Conservation (phyloP, 805 yeast species). For the Saccharomycopsis capsularis region DNA sequence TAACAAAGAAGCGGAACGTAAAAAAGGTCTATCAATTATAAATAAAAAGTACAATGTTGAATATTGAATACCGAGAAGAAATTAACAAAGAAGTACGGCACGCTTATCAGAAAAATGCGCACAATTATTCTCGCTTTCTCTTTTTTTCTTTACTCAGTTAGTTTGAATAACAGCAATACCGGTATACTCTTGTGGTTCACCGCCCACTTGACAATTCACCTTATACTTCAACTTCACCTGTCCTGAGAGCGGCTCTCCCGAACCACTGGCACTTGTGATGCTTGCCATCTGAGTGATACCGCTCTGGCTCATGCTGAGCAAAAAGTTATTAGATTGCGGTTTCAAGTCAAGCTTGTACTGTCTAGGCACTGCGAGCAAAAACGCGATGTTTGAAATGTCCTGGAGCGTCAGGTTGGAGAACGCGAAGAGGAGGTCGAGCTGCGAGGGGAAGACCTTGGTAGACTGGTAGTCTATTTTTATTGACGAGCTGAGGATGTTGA, state of each 20-base stretch:
- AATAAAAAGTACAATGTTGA: too few relatives aligned
- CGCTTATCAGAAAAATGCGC: too few relatives aligned
- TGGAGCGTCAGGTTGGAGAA: slow-evolving; percentile 42
- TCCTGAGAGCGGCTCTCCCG: slow-evolving; percentile 16
- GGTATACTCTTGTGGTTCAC: slow-evolving; percentile 42
- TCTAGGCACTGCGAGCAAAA: slow-evolving; percentile 68
- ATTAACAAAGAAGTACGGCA: too few relatives aligned
- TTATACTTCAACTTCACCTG: slow-evolving; percentile 75
- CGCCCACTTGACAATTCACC: slow-evolving; percentile 45
- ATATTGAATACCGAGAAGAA: too few relatives aligned
- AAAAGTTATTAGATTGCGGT: slow-evolving; percentile 51
- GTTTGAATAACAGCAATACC: neutral
- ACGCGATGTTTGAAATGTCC: slow-evolving; percentile 42
- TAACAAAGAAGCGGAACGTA: too few relatives aligned
- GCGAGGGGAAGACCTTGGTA: slow-evolving; percentile 31
- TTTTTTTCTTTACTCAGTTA: too few relatives aligned
- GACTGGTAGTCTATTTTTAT: slow-evolving; percentile 44
- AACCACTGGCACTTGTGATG: slow-evolving; percentile 32
- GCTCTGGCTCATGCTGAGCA: slow-evolving; percentile 42
- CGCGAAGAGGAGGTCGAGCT: slow-evolving; percentile 35
- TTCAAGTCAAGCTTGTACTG: slow-evolving; percentile 47
- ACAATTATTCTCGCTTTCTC: neutral
- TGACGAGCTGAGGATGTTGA: slow-evolving; percentile 37
- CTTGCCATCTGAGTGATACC: slow-evolving; percentile 45
- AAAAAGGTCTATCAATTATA: too few relatives aligned